A percentile compares a stretch with the other conserved stretches of the same genome.
phyloP scores from a whole-genome alignment of 2,329 filamentous ascomycete genomes.

The Magnaporthales sp. region DNA sequence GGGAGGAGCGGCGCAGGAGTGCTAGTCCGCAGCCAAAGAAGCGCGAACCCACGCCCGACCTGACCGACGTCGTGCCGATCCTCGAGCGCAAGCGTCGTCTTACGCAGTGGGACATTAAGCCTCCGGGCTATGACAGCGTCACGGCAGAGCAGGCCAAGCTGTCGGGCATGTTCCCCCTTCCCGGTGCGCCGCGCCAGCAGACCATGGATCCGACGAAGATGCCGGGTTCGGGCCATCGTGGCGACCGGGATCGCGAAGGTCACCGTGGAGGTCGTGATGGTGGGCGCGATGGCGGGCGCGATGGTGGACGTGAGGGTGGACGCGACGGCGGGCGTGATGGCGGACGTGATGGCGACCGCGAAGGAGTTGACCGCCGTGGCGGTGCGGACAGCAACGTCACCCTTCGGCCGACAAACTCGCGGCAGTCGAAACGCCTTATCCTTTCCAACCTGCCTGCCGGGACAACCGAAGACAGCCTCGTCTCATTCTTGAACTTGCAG shows the following conservation, averaged over 20 bases:
- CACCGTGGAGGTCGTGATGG: neutral
- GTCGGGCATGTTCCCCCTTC: slow-evolving; percentile 97
- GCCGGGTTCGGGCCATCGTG: slow-evolving; percentile 64
- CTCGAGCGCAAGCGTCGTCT: slow-evolving; percentile 81
- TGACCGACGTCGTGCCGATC: slow-evolving; percentile 77
- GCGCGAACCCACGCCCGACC: slow-evolving; percentile 89
- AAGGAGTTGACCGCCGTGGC: neutral
- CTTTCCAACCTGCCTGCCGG: slow-evolving; percentile 70
- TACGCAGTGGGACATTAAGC: slow-evolving; percentile 99
- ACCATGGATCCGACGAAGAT: slow-evolving; percentile 91
- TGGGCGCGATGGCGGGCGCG: neutral
- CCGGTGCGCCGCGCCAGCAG: slow-evolving; percentile 88
- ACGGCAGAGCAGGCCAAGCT: slow-evolving; percentile 98
- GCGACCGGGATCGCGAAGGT: neutral
- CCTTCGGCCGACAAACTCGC: slow-evolving; percentile 84
- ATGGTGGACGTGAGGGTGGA: neutral
- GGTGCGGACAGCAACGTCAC: slow-evolving; percentile 51
- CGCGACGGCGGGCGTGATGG: slow-evolving; percentile 3
- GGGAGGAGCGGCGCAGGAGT: slow-evolving; percentile 61
- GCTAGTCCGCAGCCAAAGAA: slow-evolving; percentile 78
- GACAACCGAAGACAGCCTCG: slow-evolving; percentile 66
- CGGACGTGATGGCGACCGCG: slow-evolving; percentile 1
- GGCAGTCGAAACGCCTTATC: slow-evolving; percentile 88
- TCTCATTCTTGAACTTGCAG: slow-evolving; percentile 90
- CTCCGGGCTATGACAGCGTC: slow-evolving; percentile 94